phyloP scores from a whole-genome alignment of 192 early-diverging fungal genomes.

The Pilobolus umbonatus region DNA sequence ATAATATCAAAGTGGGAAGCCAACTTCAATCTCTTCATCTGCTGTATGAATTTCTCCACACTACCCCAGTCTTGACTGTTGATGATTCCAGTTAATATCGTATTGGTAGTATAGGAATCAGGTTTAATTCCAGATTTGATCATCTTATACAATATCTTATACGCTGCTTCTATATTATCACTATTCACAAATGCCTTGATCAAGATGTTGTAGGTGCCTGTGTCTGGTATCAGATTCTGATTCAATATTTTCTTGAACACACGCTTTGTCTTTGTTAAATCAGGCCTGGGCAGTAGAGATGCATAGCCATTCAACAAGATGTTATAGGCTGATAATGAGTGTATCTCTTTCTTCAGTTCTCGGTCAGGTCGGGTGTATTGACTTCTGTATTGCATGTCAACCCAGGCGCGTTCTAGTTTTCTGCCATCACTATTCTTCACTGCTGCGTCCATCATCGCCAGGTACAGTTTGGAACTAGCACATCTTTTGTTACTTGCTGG shows the following conservation, averaged over 20 bases:
- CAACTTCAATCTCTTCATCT: neutral
- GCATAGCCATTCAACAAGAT: slow-evolving; percentile 24
- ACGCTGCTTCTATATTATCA: slow-evolving; percentile 7
- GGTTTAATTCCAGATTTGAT: slow-evolving; percentile 3
- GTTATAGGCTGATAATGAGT: slow-evolving; percentile 5
- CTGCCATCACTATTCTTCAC: slow-evolving; percentile 4
- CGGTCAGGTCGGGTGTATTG: neutral
- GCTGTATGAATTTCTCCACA: slow-evolving; percentile 14
- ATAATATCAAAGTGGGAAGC: slow-evolving; percentile 14
- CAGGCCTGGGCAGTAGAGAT: slow-evolving; percentile 2
- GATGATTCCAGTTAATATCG: slow-evolving; percentile 17
- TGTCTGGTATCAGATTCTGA: slow-evolving; percentile 5
- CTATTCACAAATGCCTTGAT: slow-evolving; percentile 22
- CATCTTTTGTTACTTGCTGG: neutral
- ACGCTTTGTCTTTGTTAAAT: slow-evolving; percentile 1
- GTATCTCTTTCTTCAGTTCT: neutral
- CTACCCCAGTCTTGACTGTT: slow-evolving; percentile 10
- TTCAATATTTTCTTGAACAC: slow-evolving; percentile 5
- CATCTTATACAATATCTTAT: slow-evolving; percentile 19
- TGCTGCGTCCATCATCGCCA: slow-evolving; percentile 16
- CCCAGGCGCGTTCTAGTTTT: slow-evolving; percentile 13
- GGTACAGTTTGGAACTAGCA: neutral
- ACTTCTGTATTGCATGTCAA: slow-evolving; percentile 16
- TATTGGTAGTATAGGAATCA: slow-evolving; percentile 14
- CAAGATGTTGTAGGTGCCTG: slow-evolving; percentile 20